These are phyloP conservation scores for Talaromyces rugulosus DNA, from an alignment of 2,329 filamentous ascomycete species.

Conservation along the genomic window DNA sequence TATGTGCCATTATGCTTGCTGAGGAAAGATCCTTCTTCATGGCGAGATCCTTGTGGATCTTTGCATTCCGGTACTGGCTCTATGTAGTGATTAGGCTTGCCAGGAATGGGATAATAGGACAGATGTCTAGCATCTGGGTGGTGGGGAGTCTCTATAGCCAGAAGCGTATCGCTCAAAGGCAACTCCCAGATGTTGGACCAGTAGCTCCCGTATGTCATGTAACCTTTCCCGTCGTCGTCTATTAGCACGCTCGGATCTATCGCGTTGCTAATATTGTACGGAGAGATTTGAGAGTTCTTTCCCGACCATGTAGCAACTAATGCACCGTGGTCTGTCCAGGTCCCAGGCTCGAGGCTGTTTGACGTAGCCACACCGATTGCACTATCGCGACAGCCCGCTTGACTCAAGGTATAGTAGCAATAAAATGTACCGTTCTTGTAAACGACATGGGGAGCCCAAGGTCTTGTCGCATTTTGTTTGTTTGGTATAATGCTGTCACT, in stretches of 20 bases:
- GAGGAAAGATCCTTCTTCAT: conserved; percentile 32
- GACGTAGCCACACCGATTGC: conserved; percentile 59
- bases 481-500: conserved; percentile 25
- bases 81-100: conserved; percentile 6
- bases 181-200: conserved; percentile 64
- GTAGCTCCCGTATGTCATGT: conserved; percentile 63
- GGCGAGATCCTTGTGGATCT: background rate
- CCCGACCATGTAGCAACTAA: conserved; percentile 28
- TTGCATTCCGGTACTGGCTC: background rate
- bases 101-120: conserved; percentile 15
- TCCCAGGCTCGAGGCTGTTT: conserved; percentile 29
- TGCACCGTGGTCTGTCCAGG: conserved; percentile 33
- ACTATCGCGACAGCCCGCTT: conserved; percentile 58
- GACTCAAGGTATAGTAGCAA: conserved; percentile 61
- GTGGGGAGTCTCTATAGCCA: conserved; percentile 18
- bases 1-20: conserved; percentile 32
- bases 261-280: conserved; percentile 51
- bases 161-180: conserved; percentile 35
- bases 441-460: conserved; percentile 59
- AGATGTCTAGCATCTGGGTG: conserved; percentile 25
- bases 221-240: conserved; percentile 32
- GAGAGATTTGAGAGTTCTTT: conserved; percentile 19
- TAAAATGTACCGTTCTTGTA: conserved; percentile 57
- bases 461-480: conserved; percentile 28
- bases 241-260: conserved; percentile 57